Evolutionary conservation across 73 alveolate species (phyloP), one percentile per base, ranked within the genome.

Genomic region (Tetrahymena thermophila): DNA sequence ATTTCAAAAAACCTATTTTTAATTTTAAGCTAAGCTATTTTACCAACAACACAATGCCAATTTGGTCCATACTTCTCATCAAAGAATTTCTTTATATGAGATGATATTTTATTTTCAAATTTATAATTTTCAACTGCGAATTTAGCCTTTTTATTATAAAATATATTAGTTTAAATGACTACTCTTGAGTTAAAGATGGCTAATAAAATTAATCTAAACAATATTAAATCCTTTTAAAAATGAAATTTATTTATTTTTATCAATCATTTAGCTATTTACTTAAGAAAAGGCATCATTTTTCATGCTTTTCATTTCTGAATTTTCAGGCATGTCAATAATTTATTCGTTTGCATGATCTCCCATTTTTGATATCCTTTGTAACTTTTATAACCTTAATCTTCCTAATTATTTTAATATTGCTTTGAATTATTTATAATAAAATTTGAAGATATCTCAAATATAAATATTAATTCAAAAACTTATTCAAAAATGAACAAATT

Each of bases 21-120:
- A 7, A 71, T n/a, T 31, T 28, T 3, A 71, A 8, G 4, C 3
- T 71, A 71, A 25, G 37, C 37, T 28, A n/a, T 71, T 10, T 21
- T 95, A 95, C 97, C 97, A 34, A 95, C 97, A 50, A 93, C 97
- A 95, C 97, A 95, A 95, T 95, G 97, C 97, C 97, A 95, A 98
- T 98, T 98, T 37, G 99, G 99, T 71, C 98, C 98, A 96, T 99
- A 99, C 98, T 98, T 99, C 38, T 98, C 98, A 96, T 99, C 99
- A 96, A 99, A 99, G 98, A 97, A 98, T 85, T 97, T 95, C 96
- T 99, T 99, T 94, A 99, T 97, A 95, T 96, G 98, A 93, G 98
- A 95, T 35, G 99, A 98, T 25, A 97, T 97, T 94, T 98, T 98
- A 93, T 98, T 97, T 95, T 98, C 99, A 37, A 97, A 96, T 85